Evolutionary conservation across 805 yeast genomes (phyloP), one percentile per base, ranked within the genome.

Genomic region (Ogataea allantospora): DNA sequence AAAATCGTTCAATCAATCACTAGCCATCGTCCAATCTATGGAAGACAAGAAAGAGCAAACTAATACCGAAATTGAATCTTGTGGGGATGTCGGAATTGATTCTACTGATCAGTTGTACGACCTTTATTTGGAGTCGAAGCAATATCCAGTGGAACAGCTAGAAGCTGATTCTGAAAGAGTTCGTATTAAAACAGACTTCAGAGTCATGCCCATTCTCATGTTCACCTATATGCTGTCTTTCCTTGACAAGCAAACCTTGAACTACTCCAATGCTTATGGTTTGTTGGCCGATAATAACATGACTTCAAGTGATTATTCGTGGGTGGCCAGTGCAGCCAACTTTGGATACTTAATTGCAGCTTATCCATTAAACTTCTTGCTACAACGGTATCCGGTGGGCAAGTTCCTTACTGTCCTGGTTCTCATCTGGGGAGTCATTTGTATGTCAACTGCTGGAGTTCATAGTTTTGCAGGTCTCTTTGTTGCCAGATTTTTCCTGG

Each of bases 241-340:
- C 51, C 70, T 78, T 74, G 85, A 78, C 57, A 78, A 79, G 51
- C 58, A 64, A 15, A 62, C 80, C 8, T 66, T 67, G 38, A 65
- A 75, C 16, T 68, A 67, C 32, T 80, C 82, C 1, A 67, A 81
- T 3, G 68, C 79, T 22, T 50, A 48, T 27, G 48, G 50, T 1
- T 40, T 68, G 35, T 47, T 57, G 30, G 32, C 42, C 17, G 74
- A 67, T 40, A 48, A 60, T 35, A 38, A 58, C n/a, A 60, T 72
- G 58, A 39, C 32, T 7, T 69, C 73, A 16, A 40, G 45, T 20
- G 54, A 61, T 35, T 72, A 66, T 42, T 54, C 70, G 10, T 70
- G 75, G 75, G 60, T 59, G 26, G 57, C 66, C 17, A 51, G 67
- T 17, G 54, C 58, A 11, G 57, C 61, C 20, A 57, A 58, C 30